phyloP scores from a whole-genome alignment of 1,284 basidiomycete genomes.

The Malassezia furfur region DNA sequence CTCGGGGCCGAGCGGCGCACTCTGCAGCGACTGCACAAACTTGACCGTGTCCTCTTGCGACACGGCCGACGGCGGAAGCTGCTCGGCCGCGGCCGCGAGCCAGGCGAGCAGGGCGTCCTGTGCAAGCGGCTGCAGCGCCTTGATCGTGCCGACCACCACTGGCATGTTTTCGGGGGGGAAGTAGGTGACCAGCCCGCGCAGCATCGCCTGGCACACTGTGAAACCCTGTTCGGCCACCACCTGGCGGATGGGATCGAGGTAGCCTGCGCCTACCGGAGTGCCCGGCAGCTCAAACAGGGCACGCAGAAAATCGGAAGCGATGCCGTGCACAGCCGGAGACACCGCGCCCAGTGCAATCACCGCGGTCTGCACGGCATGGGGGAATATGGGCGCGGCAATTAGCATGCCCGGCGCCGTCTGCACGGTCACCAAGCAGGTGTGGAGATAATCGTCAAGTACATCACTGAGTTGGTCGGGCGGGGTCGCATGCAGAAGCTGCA shows the following conservation, averaged over 20 bases:
- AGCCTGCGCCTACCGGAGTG: conserved; percentile 46
- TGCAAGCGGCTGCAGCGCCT: conserved; percentile 61
- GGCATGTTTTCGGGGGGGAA: conserved; percentile 79
- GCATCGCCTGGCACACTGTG: conserved; percentile 61
- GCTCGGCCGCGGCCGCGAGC: conserved; percentile 63
- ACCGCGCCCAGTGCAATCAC: conserved; percentile 28
- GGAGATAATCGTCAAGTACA: conserved; percentile 89
- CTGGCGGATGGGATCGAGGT: conserved; percentile 60
- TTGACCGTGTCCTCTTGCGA: conserved; percentile 2
- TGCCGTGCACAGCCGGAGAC: conserved; percentile 64
- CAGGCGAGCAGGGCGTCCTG: conserved; percentile 62
- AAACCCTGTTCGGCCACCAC: conserved; percentile 67
- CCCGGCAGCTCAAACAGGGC: conserved; percentile 59
- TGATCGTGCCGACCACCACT: conserved; percentile 66
- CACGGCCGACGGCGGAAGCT: conserved; percentile 56
- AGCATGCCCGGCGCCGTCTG: conserved; percentile 65
- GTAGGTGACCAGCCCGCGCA: conserved; percentile 65
- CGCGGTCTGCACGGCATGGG: conserved; percentile 46
- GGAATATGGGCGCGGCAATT: conserved; percentile 51
- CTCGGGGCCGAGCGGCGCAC: conserved; percentile 19
- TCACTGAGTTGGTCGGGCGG: conserved; percentile 10
- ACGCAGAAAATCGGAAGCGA: conserved; percentile 70
- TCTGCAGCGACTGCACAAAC: conserved; percentile 1
- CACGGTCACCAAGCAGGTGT: conserved; percentile 65
- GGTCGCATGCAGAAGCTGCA: conserved; percentile 11